Percentiles rank a stretch among this genome's conserved stretches.
phyloP scores from a whole-genome alignment of 495 filamentous ascomycete species.

The Talaromyces wortmannii region DNA sequence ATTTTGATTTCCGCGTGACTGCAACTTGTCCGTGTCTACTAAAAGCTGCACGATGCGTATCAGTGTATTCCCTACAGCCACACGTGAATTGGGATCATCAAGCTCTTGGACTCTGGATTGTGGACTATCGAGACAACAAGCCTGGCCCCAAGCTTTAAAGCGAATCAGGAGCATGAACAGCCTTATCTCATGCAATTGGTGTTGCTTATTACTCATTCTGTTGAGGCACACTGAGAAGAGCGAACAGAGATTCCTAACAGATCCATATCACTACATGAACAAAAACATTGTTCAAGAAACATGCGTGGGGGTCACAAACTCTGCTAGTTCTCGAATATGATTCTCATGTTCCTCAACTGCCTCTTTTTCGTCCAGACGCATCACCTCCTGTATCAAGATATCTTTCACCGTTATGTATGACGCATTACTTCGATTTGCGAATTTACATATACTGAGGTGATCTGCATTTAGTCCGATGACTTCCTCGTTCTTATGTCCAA shows the following conservation, averaged over 20 bases:
- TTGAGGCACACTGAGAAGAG: background rate
- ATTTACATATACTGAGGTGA: background rate
- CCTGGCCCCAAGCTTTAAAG: background rate
- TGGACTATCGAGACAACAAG: background rate
- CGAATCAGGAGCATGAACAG: background rate
- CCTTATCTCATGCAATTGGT: background rate
- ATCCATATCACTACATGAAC: background rate
- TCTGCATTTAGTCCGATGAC: background rate
- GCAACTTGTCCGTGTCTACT: background rate
- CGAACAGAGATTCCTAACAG: background rate
- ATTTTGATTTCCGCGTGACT: background rate
- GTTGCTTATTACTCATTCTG: background rate
- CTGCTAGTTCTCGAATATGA: background rate
- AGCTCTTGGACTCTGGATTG: background rate
- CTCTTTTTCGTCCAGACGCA: background rate
- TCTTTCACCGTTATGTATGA: background rate
- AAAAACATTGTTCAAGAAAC: background rate
- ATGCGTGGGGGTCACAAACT: background rate
- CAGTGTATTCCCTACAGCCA: background rate
- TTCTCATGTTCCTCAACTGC: background rate
- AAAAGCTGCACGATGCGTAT: background rate
- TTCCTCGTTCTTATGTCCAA: background rate
- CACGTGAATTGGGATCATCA: background rate
- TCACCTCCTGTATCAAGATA: background rate
- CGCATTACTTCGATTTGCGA: background rate